Percentiles rank a stretch among this genome's conserved stretches.
These are phyloP conservation scores for Quercus tomentella DNA, from an alignment of 331 rosid genomes.

Conservation along the genomic window DNA sequence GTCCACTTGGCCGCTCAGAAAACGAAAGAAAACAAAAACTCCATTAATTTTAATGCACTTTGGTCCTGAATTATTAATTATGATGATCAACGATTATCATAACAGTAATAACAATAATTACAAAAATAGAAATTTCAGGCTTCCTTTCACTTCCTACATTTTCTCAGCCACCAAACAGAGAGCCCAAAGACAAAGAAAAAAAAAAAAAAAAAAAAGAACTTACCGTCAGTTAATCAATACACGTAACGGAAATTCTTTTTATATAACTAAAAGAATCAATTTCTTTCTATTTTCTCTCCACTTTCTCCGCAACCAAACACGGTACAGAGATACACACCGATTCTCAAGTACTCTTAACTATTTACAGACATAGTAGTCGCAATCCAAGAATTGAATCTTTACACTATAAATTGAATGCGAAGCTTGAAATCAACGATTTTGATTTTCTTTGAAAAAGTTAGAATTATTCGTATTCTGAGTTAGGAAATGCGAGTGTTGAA, in stretches of 20 bases:
- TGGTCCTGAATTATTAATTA: too few species aligned
- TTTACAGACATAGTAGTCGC: not conserved
- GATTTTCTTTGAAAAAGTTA: too few species aligned
- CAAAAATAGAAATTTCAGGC: not conserved
- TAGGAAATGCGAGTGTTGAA: not conserved
- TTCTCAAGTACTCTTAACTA: not conserved
- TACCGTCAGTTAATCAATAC: not conserved
- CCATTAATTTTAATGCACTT: too few species aligned
- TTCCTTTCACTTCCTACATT: not conserved
- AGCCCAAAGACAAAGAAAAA: not conserved
- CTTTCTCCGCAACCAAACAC: not conserved
- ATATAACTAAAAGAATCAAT: not conserved
- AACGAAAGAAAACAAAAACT: too few species aligned
- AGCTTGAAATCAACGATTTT: not conserved
- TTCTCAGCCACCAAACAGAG: slow-evolving; percentile 18
- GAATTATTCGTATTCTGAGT: not conserved
- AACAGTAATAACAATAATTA: too few species aligned
- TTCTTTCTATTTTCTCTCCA: not conserved
- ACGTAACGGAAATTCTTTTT: too few species aligned
- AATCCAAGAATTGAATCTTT: not conserved
- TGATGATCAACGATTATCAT: too few species aligned
- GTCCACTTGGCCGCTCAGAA: too few species aligned
- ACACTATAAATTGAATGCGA: not conserved
- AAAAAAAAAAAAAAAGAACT: not conserved
- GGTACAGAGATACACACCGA: not conserved